These are phyloP conservation scores for Erodium moschatum DNA, from an alignment of 441 rosid genomes.

Conservation along the genomic window DNA sequence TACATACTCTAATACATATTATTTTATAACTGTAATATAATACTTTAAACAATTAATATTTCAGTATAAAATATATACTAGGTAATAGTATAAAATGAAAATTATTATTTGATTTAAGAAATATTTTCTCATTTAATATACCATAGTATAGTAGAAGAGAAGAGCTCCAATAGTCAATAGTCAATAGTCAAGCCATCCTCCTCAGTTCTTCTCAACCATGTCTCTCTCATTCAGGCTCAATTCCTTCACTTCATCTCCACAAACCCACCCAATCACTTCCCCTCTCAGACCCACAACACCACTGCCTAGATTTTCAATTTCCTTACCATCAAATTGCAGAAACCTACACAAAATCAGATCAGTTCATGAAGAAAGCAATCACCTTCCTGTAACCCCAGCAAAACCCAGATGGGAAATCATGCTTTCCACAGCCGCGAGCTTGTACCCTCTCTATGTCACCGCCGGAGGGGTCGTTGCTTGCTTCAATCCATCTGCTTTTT, in stretches of 20 bases:
- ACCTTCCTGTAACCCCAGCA: constrained; percentile 14
- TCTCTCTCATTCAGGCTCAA: constrained; percentile 21
- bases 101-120: too few species aligned
- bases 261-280: constrained; percentile 17
- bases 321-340: constrained; percentile 15
- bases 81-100: too few species aligned
- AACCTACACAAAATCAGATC: constrained; percentile 16
- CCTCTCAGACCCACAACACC: constrained; percentile 13
- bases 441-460: constrained; percentile 56
- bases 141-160: too few species aligned
- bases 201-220: constrained; percentile 13
- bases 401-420: constrained; percentile 40
- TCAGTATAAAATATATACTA: too few species aligned
- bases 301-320: background rate
- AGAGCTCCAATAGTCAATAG: too few species aligned
- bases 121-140: too few species aligned
- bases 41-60: too few species aligned
- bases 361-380: constrained; percentile 20
- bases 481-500: constrained; percentile 44
- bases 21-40: too few species aligned
- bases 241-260: constrained; percentile 18
- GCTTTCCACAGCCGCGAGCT: constrained; percentile 45
- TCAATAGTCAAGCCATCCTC: background rate
- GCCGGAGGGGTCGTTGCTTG: constrained; percentile 48
- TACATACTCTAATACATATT: too few species aligned